Evolutionary conservation across 495 filamentous ascomycete species (phyloP), one percentile per base, ranked within the genome.

Genomic region (Aspergillus incahuasiensis): DNA sequence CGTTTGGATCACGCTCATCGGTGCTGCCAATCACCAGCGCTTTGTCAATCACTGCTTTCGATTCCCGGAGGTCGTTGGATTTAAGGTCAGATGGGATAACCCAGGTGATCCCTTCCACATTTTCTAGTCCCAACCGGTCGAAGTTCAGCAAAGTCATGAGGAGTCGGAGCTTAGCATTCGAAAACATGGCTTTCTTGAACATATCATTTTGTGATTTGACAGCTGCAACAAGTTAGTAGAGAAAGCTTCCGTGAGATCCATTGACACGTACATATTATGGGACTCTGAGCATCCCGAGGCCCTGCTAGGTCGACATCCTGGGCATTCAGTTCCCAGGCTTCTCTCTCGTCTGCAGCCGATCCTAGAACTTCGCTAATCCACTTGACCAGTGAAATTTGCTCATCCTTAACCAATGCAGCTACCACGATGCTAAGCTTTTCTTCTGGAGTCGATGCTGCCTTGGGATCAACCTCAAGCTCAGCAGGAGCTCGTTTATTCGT

Each of bases 151-250:
- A 76, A 0, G 76, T 84, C 82, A 97, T 86, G 6, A 99, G 82
- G 21, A 97, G 85, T 24, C 92, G 87, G 7, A 97, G 83, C 63
- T 90, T 86, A n/a, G 87, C 85, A 62, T 97, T 91, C 60, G 89
- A 91, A 69, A 92, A 95, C 71, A 95, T 83, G 20, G 89, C 87
- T 3, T 76, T 80, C 45, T 85, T 84, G 38, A 83, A 78, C 25
- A 82, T 76, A 40, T 92, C 87, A 40, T 80, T 83, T 39, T 85
- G 83, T 1, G 89, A 79, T 58, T 77, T 85, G 50, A 96, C 74
- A 50, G 82, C 83, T 69, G 46, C 50, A 68, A 46, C 62, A 54
- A 48, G 58, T 72, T 68, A 70, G 55, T 56, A 49, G 5, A 20
- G 44, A 9, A 2, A 49, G 1, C 22, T 24, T 35, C 6, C 44